Conservation (phyloP, 2,329 filamentous ascomycete genomes). For the Zelopaecilomyces penicillatus region DNA sequence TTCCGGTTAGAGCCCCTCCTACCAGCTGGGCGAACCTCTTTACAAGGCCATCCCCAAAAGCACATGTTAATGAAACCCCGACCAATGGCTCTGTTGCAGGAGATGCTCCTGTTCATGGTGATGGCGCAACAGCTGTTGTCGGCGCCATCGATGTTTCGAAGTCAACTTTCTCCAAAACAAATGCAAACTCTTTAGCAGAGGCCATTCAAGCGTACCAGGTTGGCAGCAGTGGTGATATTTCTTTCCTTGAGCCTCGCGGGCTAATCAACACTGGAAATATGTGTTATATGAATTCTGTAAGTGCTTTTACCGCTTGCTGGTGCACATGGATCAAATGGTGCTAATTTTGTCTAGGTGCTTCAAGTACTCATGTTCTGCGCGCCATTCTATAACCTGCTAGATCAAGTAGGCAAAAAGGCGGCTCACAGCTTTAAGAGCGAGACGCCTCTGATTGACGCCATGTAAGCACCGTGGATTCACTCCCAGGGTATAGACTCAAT, state of each 20-base stretch:
- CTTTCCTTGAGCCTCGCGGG: conserved; percentile 85
- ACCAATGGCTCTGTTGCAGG: conserved; percentile 20
- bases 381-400: conserved; percentile 90
- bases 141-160: conserved; percentile 15
- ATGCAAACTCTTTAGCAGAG: conserved; percentile 59
- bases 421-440: conserved; percentile 91
- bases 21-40: conserved; percentile 35
- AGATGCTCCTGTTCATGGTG: conserved; percentile 16
- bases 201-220: conserved; percentile 68
- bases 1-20: conserved; percentile 23
- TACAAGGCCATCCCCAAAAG: conserved; percentile 18
- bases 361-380: conserved; percentile 91
- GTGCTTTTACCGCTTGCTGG: conserved; percentile 24
- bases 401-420: conserved; percentile 75
- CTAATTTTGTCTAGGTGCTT: conserved; percentile 59
- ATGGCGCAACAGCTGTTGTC: conserved; percentile 10
- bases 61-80: conserved; percentile 10
- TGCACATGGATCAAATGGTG: not conserved
- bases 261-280: conserved; percentile 97
- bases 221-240: conserved; percentile 54
- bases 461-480: conserved; percentile 50
- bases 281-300: conserved; percentile 99
- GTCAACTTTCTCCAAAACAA: conserved; percentile 35
- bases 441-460: conserved; percentile 85
- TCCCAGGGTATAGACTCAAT: not conserved